Evolutionary conservation across 2,329 filamentous ascomycete genomes (phyloP).

Genomic region (Drechmeria coniospora): DNA sequence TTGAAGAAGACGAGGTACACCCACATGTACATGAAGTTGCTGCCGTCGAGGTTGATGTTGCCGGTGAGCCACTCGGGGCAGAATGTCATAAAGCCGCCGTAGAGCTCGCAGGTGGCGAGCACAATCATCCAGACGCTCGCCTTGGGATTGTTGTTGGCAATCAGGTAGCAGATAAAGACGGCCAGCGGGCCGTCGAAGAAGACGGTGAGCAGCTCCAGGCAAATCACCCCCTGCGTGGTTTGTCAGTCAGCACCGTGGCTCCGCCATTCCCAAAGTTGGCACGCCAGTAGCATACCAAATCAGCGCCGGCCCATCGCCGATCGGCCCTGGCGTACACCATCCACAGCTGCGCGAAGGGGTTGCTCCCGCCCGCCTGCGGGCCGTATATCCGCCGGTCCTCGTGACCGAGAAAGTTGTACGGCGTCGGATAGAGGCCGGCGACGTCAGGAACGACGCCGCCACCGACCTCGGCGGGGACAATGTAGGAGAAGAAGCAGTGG

Average conservation of each 20-base stretch:
- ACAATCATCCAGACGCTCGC: slow-evolving; percentile 48
- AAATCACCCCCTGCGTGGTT: slow-evolving; percentile 34
- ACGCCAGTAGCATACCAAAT: slow-evolving; percentile 27
- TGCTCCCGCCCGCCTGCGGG: slow-evolving; percentile 37
- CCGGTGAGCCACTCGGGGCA: slow-evolving; percentile 52
- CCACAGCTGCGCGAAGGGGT: slow-evolving; percentile 45
- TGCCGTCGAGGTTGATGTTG: slow-evolving; percentile 45
- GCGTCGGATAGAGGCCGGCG: slow-evolving; percentile 27
- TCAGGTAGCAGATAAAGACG: slow-evolving; percentile 42
- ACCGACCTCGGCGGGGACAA: slow-evolving; percentile 16
- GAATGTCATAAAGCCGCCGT: slow-evolving; percentile 58
- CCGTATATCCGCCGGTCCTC: slow-evolving; percentile 35
- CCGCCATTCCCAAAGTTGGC: too few relatives aligned
- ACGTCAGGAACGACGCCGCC: slow-evolving; percentile 8
- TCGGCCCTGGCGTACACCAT: slow-evolving; percentile 55
- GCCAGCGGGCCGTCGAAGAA: slow-evolving; percentile 46
- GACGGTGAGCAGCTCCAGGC: slow-evolving; percentile 50
- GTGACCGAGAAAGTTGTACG: slow-evolving; percentile 35
- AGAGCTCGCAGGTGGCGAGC: slow-evolving; percentile 50
- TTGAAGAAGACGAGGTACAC: slow-evolving; percentile 57
- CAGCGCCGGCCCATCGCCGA: slow-evolving; percentile 45
- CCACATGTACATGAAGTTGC: slow-evolving; percentile 55
- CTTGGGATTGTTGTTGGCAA: slow-evolving; percentile 37
- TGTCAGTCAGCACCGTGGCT: slow-evolving; percentile 1
- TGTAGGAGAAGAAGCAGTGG: slow-evolving; percentile 69